A percentile compares a stretch with the other conserved stretches of the same genome.
These are phyloP conservation scores for Dendrobium catenatum DNA, from an alignment of 106 monocot genomes.

Conservation along the genomic window DNA sequence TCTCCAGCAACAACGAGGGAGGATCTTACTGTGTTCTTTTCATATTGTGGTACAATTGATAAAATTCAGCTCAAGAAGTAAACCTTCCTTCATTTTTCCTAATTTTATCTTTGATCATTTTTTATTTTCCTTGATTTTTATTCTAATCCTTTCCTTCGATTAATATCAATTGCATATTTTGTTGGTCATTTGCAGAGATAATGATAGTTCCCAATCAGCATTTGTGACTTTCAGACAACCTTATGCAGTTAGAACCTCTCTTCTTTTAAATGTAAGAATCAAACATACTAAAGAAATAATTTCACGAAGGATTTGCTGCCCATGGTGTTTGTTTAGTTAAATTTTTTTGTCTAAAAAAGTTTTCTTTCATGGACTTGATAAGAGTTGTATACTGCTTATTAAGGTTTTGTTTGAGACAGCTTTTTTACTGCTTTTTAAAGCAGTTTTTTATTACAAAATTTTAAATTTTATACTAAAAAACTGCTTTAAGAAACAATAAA, in stretches of 20 bases:
- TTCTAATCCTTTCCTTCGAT: not conserved
- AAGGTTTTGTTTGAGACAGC: too few relatives aligned
- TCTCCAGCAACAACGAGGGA: slow-evolving; percentile 28
- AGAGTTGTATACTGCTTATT: not conserved
- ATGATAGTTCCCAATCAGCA: slow-evolving; percentile 30
- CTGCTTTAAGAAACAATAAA: too few relatives aligned
- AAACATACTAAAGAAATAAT: not conserved
- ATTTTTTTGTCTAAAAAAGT: not conserved
- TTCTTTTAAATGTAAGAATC: slow-evolving; percentile 50
- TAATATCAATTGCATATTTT: not conserved
- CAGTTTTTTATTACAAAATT: too few relatives aligned
- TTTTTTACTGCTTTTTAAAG: too few relatives aligned
- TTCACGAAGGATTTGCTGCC: not conserved
- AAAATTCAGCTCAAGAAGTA: slow-evolving; percentile 44
- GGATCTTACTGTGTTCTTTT: slow-evolving; percentile 48
- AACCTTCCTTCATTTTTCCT: not conserved
- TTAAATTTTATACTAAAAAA: too few relatives aligned
- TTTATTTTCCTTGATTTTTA: not conserved
- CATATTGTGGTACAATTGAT: slow-evolving; percentile 56
- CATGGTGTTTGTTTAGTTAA: not conserved
- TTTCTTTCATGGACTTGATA: not conserved
- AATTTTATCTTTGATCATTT: not conserved
- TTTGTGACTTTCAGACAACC: slow-evolving; percentile 53
- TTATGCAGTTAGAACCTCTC: slow-evolving; percentile 52
- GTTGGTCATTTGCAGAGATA: slow-evolving; percentile 8